Base-by-base conservation (phyloP, 345 rosid species). In the Hibiscus syriacus region DNA sequence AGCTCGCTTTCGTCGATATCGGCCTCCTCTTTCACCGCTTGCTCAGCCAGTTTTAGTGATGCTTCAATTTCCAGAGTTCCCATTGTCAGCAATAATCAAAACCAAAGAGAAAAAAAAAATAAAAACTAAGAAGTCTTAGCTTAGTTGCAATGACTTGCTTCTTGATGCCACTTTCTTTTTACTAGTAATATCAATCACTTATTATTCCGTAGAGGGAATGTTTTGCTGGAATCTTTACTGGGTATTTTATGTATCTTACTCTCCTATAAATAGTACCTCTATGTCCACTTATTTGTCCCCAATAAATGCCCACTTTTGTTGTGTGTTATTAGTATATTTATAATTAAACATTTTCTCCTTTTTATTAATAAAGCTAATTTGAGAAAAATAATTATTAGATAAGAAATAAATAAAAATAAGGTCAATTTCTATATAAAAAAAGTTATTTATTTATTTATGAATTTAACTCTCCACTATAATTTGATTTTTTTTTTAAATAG, bases 1-100 rank as follows among this genome's bases (percentile, higher is more conserved):
- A 34, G 38, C 38, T 77, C 86, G 20, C 81, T 82, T 23, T 79
- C 80, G 32, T 68, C 74, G 2, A 29, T 12, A 1, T 0, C 26
- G 22, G 54, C 26, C 16, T 66, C 58, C 10, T 29, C 20, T 50
- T 17, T 34, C 14, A 4, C 16, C 19, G 14, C 19, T 4, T 32
- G 11, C 26, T 59, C 45, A 19, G 11, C 64, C 19, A 59, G 27
- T 19, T 59, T 34, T 1, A 16, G 46, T 19, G 26, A 3, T 59
- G 68, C 57, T 34, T 53, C 77, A 6, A 34, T 30, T 45, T 65
- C 72, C 32, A 59, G 30, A n/a, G 66, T 73, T 70, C 66, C 74
- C 74, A 73, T 77, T 16, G 9, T 0, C 16, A 48, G 50, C 38
- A 32, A 7, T 17, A n/a, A 27, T 32, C 43, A 30, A 39, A 17